phyloP scores from a whole-genome alignment of 2,329 filamentous ascomycete species.

The Paecilomyces fulvus region DNA sequence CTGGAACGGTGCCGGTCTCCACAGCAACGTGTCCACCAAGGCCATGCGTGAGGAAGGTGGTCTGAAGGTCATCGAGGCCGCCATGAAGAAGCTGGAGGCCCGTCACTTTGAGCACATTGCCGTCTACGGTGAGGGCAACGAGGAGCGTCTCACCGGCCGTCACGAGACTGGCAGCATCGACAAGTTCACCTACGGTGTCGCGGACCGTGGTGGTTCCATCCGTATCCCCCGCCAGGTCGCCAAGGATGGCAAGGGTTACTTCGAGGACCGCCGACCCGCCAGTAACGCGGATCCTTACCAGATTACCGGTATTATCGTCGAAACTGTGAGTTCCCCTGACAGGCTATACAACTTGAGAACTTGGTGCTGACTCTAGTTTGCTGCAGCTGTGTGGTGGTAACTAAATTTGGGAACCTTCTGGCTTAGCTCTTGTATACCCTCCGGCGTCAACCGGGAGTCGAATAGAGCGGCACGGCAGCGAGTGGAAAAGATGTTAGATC shows the following conservation, averaged over 20 bases:
- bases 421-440: slow-evolving; percentile 34
- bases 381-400: slow-evolving; percentile 32
- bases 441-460: slow-evolving; percentile 29
- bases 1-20: slow-evolving; percentile 94
- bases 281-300: slow-evolving; percentile 85
- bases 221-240: slow-evolving; percentile 81
- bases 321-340: slow-evolving; percentile 44
- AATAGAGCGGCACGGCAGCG: slow-evolving; percentile 27
- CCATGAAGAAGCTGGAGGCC: slow-evolving; percentile 72
- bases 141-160: slow-evolving; percentile 80
- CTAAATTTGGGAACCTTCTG: slow-evolving; percentile 23
- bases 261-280: slow-evolving; percentile 74
- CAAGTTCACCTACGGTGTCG: slow-evolving; percentile 86
- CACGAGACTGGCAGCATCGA: slow-evolving; percentile 95
- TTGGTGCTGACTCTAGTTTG: slow-evolving; percentile 5
- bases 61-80: slow-evolving; percentile 87
- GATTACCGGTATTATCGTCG: slow-evolving; percentile 71
- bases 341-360: neutral
- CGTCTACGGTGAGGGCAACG: slow-evolving; percentile 94
- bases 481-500: slow-evolving; percentile 24
- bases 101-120: slow-evolving; percentile 79
- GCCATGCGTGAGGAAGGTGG: slow-evolving; percentile 85
- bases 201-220: slow-evolving; percentile 90
- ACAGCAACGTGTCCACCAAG: slow-evolving; percentile 87
- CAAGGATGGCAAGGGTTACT: slow-evolving; percentile 88